Base-by-base conservation (phyloP, 768 basidiomycete species). In the Mycena chlorophos region DNA sequence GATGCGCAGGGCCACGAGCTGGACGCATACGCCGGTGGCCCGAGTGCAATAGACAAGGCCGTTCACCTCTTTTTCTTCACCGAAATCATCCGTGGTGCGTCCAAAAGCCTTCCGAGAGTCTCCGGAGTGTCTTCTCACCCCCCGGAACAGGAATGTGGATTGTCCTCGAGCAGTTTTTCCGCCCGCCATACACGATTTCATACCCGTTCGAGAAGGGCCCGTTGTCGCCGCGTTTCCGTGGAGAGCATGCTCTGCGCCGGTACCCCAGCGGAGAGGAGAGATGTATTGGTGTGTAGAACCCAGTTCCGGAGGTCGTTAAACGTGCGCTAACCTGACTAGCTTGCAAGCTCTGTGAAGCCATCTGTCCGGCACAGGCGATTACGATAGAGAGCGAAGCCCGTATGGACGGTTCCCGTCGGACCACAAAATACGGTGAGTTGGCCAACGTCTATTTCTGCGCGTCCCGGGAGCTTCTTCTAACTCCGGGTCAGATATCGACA, bases 121-220 rank as follows among this genome's bases (percentile, higher is more conserved):
- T 43, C 19, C 17, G 46, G 19, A 28, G 49, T 45, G n/a, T n/a
- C n/a, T 65, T 29, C 62, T 67, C 43, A 60, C 61, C 49, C 30
- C 46, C 38, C 42, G 13, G 13, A 49, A 5, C 64, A 98, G 96
- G 96, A 66, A 95, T 98, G 93, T 97, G 95, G 92, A 88, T 99
- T 67, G 95, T 98, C 26, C 53, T 91, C 55, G 91, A 93, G 72
- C 86, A 93, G 66, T 88, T 91, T 75, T 93, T 91, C 81, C 82
- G 95, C 56, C 92, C 91, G 26, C 96, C 96, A 25, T 99, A 98
- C 73, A 99, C 96, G 28, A 98, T 98, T 78, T 94, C 89, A 88
- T 94, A 94, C 70, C 95, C 94, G 3, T 97, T 94, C 64, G 97
- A 99, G 77, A 98, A 98, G 71, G 97, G 97, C 29, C 97, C 97